Conservation (phyloP, 352 stramenopile species). For the Phytophthora meadii region DNA sequence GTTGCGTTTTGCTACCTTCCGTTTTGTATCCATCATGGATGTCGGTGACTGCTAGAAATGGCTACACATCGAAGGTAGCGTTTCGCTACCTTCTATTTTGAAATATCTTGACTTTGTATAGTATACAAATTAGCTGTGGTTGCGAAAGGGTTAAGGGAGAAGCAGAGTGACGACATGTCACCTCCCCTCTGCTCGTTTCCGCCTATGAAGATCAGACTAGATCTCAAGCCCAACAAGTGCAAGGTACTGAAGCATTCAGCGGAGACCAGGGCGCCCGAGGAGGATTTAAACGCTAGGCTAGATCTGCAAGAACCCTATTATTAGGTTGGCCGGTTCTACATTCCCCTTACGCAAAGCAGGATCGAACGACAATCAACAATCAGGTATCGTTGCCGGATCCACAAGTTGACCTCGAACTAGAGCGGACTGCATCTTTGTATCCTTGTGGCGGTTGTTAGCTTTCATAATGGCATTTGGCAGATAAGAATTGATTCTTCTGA, state of each 20-base stretch:
- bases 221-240: constrained; percentile 16
- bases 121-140: too few species aligned
- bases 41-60: too few species aligned
- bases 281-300: constrained; percentile 16
- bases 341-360: constrained; percentile 4
- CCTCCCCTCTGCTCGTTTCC: constrained; percentile 8
- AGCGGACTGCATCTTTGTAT: constrained; percentile 11
- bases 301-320: constrained; percentile 19
- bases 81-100: too few species aligned
- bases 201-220: constrained; percentile 17
- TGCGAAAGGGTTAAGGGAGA: background rate
- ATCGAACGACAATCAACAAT: constrained; percentile 1
- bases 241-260: constrained; percentile 17
- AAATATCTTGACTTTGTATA: too few species aligned
- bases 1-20: too few species aligned
- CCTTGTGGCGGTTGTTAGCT: constrained; percentile 22
- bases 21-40: too few species aligned
- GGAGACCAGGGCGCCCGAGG: constrained; percentile 3
- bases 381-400: constrained; percentile 18
- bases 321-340: constrained; percentile 13
- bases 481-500: constrained; percentile 8
- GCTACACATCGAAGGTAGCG: too few species aligned
- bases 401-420: constrained; percentile 15
- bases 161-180: constrained; percentile 1
- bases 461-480: constrained; percentile 32